Conservation (phyloP, 2,329 filamentous ascomycete genomes). For the Cercospora sesami region DNA sequence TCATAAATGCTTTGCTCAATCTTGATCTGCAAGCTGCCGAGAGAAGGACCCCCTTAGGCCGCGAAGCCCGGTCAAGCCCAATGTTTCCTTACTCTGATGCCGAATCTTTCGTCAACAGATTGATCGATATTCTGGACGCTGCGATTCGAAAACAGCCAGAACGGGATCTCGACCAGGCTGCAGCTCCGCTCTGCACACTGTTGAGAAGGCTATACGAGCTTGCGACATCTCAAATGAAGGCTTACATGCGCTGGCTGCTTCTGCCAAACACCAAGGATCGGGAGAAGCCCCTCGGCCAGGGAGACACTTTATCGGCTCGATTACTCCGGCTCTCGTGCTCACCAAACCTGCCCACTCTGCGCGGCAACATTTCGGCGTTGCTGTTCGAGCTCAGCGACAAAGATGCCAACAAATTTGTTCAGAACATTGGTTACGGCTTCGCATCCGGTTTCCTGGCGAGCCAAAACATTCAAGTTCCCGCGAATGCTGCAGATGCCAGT, state of each 20-base stretch:
- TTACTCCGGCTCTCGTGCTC: conserved; percentile 77
- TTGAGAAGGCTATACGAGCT: conserved; percentile 71
- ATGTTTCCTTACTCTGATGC: conserved; percentile 67
- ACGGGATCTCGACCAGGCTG: conserved; percentile 68
- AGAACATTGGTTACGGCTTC: conserved; percentile 92
- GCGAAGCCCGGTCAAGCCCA: conserved; percentile 43
- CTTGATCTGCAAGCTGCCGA: conserved; percentile 60
- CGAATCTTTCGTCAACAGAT: conserved; percentile 60
- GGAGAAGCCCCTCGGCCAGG: conserved; percentile 72
- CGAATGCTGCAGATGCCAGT: conserved; percentile 61
- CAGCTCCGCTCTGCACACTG: conserved; percentile 60
- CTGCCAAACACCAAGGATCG: conserved; percentile 78
- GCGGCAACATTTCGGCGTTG: conserved; percentile 72
- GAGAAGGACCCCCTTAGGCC: conserved; percentile 27
- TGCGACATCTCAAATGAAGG: conserved; percentile 64
- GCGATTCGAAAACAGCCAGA: conserved; percentile 65
- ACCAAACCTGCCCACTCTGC: conserved; percentile 67
- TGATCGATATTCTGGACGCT: conserved; percentile 69
- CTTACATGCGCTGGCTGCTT: conserved; percentile 64
- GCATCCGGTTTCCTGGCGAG: conserved; percentile 87
- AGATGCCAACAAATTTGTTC: conserved; percentile 75
- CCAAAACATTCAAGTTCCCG: conserved; percentile 75
- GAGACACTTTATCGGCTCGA: conserved; percentile 70
- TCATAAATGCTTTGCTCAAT: conserved; percentile 81
- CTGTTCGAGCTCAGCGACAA: conserved; percentile 85